A percentile compares a stretch with the other conserved stretches of the same genome.
These are phyloP conservation scores for Claviceps fusiformis DNA, from an alignment of 2,329 filamentous ascomycete species.

Conservation along the genomic window DNA sequence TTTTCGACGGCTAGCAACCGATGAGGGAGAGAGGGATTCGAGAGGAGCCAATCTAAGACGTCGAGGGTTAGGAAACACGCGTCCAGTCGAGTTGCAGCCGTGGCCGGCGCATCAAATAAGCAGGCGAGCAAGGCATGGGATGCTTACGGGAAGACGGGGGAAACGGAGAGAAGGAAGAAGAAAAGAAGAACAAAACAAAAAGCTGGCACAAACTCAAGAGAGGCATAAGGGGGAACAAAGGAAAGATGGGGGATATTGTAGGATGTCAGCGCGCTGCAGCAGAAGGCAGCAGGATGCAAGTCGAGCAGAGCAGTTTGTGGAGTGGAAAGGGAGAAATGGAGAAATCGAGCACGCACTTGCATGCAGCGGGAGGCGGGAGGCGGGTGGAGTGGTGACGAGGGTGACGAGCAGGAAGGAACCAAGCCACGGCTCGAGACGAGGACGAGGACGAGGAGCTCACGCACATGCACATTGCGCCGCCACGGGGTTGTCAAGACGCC, in stretches of 20 bases:
- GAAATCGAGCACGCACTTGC: neutral
- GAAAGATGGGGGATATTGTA: neutral
- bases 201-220: neutral
- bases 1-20: neutral
- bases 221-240: neutral
- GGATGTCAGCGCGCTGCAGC: neutral
- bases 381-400: neutral
- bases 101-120: neutral
- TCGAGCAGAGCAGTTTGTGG: neutral
- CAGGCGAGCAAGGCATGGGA: neutral
- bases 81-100: neutral
- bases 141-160: neutral
- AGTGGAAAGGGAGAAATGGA: neutral
- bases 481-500: neutral
- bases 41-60: neutral
- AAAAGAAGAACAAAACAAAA: neutral
- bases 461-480: slow-evolving; percentile 8
- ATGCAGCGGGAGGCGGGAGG: neutral
- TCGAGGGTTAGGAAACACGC: neutral
- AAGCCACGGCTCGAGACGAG: neutral
- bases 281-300: neutral
- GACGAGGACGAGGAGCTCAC: neutral
- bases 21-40: neutral
- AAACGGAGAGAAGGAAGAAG: neutral
- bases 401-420: slow-evolving; percentile 2